Evolutionary conservation across 495 filamentous ascomycete species (phyloP).

Genomic region (Neurospora sp.): DNA sequence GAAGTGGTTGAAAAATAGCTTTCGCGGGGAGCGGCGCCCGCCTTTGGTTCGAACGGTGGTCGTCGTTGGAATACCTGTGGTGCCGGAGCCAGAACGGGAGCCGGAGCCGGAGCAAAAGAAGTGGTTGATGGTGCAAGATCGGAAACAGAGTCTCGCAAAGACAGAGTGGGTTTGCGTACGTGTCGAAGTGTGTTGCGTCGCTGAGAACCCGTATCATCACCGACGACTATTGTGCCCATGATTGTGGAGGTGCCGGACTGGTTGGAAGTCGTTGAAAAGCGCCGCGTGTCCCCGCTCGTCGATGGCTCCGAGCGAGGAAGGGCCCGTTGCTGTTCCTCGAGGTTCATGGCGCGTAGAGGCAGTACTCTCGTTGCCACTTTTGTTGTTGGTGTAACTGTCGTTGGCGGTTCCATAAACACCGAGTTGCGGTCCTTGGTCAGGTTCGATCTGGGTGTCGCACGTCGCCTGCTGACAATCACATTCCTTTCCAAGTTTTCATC

Average conservation of each 20-base stretch:
- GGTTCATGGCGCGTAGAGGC: slow-evolving; percentile 36
- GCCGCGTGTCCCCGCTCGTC: slow-evolving; percentile 35
- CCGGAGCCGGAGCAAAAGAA: slow-evolving; percentile 25
- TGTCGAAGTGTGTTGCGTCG: slow-evolving; percentile 56
- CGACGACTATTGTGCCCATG: slow-evolving; percentile 59
- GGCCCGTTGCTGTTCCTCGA: slow-evolving; percentile 28
- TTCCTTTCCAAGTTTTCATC: slow-evolving; percentile 46
- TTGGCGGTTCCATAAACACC: slow-evolving; percentile 32
- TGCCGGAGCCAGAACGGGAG: slow-evolving; percentile 10
- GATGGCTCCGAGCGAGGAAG: slow-evolving; percentile 32
- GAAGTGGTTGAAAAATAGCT: slow-evolving; percentile 52
- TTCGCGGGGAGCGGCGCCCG: slow-evolving; percentile 34
- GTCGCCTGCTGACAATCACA: slow-evolving; percentile 45
- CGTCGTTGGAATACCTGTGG: slow-evolving; percentile 17
- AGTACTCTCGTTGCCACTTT: slow-evolving; percentile 14
- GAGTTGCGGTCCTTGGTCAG: slow-evolving; percentile 16
- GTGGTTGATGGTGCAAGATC: slow-evolving; percentile 42
- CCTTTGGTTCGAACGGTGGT: slow-evolving; percentile 10
- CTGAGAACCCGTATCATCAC: slow-evolving; percentile 41
- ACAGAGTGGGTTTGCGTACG: slow-evolving; percentile 46
- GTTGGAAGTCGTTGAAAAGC: slow-evolving; percentile 53
- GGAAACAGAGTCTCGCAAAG: slow-evolving; percentile 42
- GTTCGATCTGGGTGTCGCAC: slow-evolving; percentile 14
- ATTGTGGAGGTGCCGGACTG: slow-evolving; percentile 53
- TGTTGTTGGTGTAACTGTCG: slow-evolving; percentile 27